Evolutionary conservation across 176 grass and related monocot species (phyloP), one percentile per base, ranked within the genome.

Genomic region (Pontederia crassipes): DNA sequence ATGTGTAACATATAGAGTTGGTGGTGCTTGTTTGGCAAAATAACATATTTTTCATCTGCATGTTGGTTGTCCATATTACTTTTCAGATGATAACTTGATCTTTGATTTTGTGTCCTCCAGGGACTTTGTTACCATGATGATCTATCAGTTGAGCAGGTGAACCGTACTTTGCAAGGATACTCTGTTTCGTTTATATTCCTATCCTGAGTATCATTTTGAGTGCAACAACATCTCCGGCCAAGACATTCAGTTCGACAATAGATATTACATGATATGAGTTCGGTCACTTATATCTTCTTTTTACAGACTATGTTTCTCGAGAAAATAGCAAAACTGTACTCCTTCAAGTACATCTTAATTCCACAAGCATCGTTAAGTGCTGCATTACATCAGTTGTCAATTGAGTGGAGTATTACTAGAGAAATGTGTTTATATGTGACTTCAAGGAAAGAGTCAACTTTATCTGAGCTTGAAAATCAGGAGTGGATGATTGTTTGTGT

Each of bases 401-500:
- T 75, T 52, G 72, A 85, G 56, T 85, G 82, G 87, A 56, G 62
- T 66, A 70, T 27, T 70, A 66, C 68, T 28, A 69, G 61, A 69
- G 80, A 77, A 32, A 75, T 46, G 61, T 90, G 75, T 66, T 72
- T 91, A 56, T 83, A 88, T 78, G 84, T 60, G 45, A 85, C 81
- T 71, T 85, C 80, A 13, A 72, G 61, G 73, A 66, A 68, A 17
- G 77, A 88, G 77, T 28, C 20, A 57, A 54, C 80, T 24, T 65
- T 63, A 69, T 74, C 59, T 74, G 72, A 83, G 12, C 81, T 85
- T 79, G 75, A 74, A 53, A 83, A 71, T 69, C 16, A 73, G 32
- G 57, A 78, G 15, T 88, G 83, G 78, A 77, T 9, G 15, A 74
- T 83, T 85, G 68, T 91, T 52, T 72, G 17, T 66, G 59, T 85